Percentiles rank a stretch among this genome's conserved stretches.
phyloP scores from a whole-genome alignment of 2,329 filamentous ascomycete genomes.

The Aspergillus ochraceus region DNA sequence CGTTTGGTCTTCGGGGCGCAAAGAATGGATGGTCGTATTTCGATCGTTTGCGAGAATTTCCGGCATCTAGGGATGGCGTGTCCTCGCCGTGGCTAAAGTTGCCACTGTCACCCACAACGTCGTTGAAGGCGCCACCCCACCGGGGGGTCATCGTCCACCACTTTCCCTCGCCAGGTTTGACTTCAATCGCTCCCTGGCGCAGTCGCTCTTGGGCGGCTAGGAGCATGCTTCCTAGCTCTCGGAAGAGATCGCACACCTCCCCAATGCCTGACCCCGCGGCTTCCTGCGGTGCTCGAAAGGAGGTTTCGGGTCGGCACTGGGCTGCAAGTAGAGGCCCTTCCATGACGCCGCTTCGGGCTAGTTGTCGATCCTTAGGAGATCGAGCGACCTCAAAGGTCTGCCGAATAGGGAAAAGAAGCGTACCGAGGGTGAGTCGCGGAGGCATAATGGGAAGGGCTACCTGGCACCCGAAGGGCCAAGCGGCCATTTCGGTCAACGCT shows the following conservation, averaged over 20 bases:
- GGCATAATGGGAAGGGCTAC: constrained; percentile 48
- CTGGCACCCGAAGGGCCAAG: constrained; percentile 59
- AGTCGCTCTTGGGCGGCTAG: constrained; percentile 60
- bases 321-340: constrained; percentile 60
- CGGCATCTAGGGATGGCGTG: constrained; percentile 25
- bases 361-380: constrained; percentile 52
- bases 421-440: constrained; percentile 50
- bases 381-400: constrained; percentile 57
- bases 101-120: constrained; percentile 29
- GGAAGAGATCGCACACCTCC: constrained; percentile 54
- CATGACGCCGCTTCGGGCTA: constrained; percentile 55
- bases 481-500: constrained; percentile 58
- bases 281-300: constrained; percentile 46
- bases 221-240: constrained; percentile 59
- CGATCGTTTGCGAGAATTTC: constrained; percentile 40
- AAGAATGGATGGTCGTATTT: constrained; percentile 36
- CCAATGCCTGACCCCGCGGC: constrained; percentile 30
- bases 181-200: constrained; percentile 54
- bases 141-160: constrained; percentile 61
- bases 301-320: constrained; percentile 56
- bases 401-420: constrained; percentile 57
- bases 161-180: constrained; percentile 54
- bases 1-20: constrained; percentile 32
- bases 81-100: constrained; percentile 30
- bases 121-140: constrained; percentile 54